phyloP scores from a whole-genome alignment of 345 rosid genomes.

The Jatropha curcas region DNA sequence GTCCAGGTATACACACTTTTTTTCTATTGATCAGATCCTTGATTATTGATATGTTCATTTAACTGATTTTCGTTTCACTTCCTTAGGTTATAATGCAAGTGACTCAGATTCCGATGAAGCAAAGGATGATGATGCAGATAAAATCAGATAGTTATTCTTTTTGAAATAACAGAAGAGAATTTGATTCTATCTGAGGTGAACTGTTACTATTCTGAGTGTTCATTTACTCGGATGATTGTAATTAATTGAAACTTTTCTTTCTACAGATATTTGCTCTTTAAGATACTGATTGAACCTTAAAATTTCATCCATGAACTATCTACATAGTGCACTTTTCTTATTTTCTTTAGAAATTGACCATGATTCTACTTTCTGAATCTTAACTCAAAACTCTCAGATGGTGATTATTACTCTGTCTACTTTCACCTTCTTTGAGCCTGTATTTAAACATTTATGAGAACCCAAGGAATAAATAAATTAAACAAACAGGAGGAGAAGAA shows the following conservation, averaged over 20 bases:
- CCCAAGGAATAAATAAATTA: no score
- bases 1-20: constrained; percentile 50
- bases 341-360: not conserved
- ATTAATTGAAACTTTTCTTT: not conserved
- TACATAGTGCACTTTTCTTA: not conserved
- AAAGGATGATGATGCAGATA: constrained; percentile 29
- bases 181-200: constrained; percentile 12
- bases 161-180: not conserved
- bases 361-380: not conserved
- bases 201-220: not conserved
- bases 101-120: constrained; percentile 68
- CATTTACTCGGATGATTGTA: no score
- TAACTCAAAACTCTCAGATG: not conserved
- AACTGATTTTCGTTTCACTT: not conserved
- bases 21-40: not conserved
- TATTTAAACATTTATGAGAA: no score
- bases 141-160: constrained; percentile 6
- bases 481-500: no score
- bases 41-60: not conserved
- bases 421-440: not conserved
- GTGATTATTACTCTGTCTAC: not conserved
- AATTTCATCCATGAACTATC: not conserved
- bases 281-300: not conserved
- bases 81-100: constrained; percentile 65
- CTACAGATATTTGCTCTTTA: not conserved